Conservation (phyloP, 352 stramenopile genomes). For the Pythium dissotocum region DNA sequence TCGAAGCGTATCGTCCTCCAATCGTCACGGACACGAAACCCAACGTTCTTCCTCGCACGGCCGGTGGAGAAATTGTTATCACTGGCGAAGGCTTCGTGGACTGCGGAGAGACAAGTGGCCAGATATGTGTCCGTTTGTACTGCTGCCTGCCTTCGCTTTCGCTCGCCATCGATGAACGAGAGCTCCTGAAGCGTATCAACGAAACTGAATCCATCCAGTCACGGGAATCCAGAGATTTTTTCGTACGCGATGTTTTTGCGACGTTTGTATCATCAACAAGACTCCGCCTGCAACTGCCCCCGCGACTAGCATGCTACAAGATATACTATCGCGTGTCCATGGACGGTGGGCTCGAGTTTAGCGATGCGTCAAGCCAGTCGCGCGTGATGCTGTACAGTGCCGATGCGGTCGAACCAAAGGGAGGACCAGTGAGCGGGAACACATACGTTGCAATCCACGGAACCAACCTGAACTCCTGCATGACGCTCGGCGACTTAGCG, state of each 20-base stretch:
- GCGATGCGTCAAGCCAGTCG: conserved; percentile 31
- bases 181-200: conserved; percentile 9
- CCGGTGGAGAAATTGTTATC: conserved; percentile 53
- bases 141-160: conserved; percentile 20
- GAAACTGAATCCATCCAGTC: not conserved
- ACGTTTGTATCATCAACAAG: conserved; percentile 40
- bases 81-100: conserved; percentile 49
- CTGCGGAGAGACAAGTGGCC: conserved; percentile 17
- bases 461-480: conserved; percentile 60
- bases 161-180: not conserved
- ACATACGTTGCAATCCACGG: conserved; percentile 66
- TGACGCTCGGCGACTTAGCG: conserved; percentile 27
- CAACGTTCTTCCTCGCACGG: conserved; percentile 52
- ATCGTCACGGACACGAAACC: conserved; percentile 42
- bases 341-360: conserved; percentile 50
- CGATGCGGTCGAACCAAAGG: conserved; percentile 47
- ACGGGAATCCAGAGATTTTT: conserved; percentile 22
- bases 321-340: conserved; percentile 70
- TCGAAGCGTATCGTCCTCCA: conserved; percentile 51
- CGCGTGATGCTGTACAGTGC: conserved; percentile 61
- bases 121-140: conserved; percentile 52
- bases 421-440: conserved; percentile 66
- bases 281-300: conserved; percentile 44
- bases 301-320: conserved; percentile 56
- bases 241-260: conserved; percentile 45